Percentiles rank a stretch among this genome's conserved stretches.
Evolutionary conservation across 768 basidiomycete species (phyloP).

Genomic region (Chiua virens): DNA sequence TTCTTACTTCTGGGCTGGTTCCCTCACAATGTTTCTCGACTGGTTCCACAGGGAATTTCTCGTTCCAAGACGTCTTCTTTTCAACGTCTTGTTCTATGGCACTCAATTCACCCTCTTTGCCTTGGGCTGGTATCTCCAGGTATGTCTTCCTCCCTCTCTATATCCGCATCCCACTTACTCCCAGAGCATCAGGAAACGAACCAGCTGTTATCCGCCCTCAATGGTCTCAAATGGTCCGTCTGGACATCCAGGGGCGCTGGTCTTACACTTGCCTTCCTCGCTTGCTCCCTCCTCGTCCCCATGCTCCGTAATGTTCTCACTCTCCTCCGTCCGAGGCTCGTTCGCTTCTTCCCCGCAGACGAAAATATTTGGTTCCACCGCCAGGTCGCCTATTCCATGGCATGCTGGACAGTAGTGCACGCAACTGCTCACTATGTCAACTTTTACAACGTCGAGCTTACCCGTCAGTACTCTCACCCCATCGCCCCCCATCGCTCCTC

Average conservation of each 20-base stretch:
- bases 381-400: constrained; percentile 92
- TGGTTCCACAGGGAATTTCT: constrained; percentile 78
- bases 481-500: neutral
- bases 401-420: constrained; percentile 92
- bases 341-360: constrained; percentile 88
- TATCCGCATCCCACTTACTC: neutral
- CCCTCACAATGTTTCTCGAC: constrained; percentile 14
- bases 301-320: constrained; percentile 89
- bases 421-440: constrained; percentile 94
- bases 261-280: constrained; percentile 85
- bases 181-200: constrained; percentile 53
- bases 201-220: constrained; percentile 66
- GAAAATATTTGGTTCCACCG: constrained; percentile 97
- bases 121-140: constrained; percentile 90
- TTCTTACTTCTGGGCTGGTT: no score
- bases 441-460: constrained; percentile 87
- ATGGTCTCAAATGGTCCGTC: constrained; percentile 77
- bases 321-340: constrained; percentile 72
- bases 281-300: constrained; percentile 82
- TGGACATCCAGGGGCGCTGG: constrained; percentile 93
- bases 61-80: constrained; percentile 58
- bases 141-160: constrained; percentile 17
- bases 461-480: constrained; percentile 50
- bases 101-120: constrained; percentile 71
- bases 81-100: constrained; percentile 82